Evolutionary conservation across 2,329 filamentous ascomycete species (phyloP), one percentile per base, ranked within the genome.

Genomic region (Phaeophleospora eucalypticola): DNA sequence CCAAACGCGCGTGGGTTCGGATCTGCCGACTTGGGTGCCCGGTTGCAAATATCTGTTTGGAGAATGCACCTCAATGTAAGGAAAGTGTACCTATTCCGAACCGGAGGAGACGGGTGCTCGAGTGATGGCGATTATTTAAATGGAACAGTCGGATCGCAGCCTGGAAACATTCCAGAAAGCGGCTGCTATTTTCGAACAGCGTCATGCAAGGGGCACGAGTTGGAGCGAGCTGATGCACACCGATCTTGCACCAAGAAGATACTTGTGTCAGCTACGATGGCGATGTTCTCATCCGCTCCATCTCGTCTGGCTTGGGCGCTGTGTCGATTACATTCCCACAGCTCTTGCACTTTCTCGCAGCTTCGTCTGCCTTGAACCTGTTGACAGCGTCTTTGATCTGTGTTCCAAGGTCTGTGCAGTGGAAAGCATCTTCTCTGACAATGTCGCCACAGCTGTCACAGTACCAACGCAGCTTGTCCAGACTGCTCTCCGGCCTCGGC

Each of bases 311-410:
- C 46, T 58, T 75, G 4, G 87, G 87, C 51, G 80, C 79, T 62
- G 80, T 81, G 64, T 89, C 82, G 20, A 89, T 89, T 58, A 95
- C 58, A 47, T 75, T 73, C 17, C 90, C 89, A 68, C 93, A 98
- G 21, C 74, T 77, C 57, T 75, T 75, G 69, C 93, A 98, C 48
- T 71, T 89, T 66, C 91, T 81, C 68, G 79, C 81, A 49, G 80
- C 75, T 46, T 82, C 77, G 61, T 85, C 81, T 1, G 67, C 77
- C 68, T 83, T 85, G 68, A 97, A 97, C 16, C 75, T 77, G 68
- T 95, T 82, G 32, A 97, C 91, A 6, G 87, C 90, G 43, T 81
- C 81, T 75, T 96, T 97, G 64, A 98, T 91, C 80, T 97, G 93
- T 18, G 86, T 91, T 16, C 91, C 91, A 54, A 97, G 71, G 71